Evolutionary conservation across 495 filamentous ascomycete species (phyloP).

Genomic region (Entonaema liquescens): DNA sequence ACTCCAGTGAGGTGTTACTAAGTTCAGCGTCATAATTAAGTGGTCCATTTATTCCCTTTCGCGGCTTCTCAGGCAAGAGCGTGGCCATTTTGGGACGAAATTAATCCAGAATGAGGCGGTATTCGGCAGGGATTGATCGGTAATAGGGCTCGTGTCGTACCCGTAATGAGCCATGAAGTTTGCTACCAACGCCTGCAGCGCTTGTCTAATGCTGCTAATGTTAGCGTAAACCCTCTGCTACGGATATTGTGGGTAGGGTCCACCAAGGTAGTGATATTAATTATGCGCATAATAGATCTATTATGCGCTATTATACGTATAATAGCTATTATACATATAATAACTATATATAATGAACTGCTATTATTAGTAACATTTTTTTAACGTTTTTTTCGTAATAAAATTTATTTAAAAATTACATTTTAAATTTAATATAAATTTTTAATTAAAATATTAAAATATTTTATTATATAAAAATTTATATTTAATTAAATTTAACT

Average conservation of each 20-base stretch:
- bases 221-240: not conserved
- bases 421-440: not conserved
- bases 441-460: too few relatives aligned
- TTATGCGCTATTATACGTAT: too few relatives aligned
- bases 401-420: not conserved
- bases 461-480: not conserved
- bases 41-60: constrained; percentile 19
- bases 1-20: constrained; percentile 23
- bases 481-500: too few relatives aligned
- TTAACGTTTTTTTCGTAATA: too few relatives aligned
- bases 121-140: constrained; percentile 26
- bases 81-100: constrained; percentile 17
- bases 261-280: too few relatives aligned
- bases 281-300: too few relatives aligned
- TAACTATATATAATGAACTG: too few relatives aligned
- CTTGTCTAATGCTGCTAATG: not conserved
- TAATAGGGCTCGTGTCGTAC: constrained; percentile 9
- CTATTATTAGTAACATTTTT: too few relatives aligned
- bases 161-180: constrained; percentile 18
- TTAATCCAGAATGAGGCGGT: constrained; percentile 11
- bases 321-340: too few relatives aligned
- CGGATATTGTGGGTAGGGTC: not conserved
- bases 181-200: not conserved
- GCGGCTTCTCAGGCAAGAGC: constrained; percentile 20
- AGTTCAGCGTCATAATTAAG: constrained; percentile 42